A percentile compares a stretch with the other conserved stretches of the same genome.
phyloP scores from a whole-genome alignment of 2,329 filamentous ascomycete genomes.

The Epichloe typhina region DNA sequence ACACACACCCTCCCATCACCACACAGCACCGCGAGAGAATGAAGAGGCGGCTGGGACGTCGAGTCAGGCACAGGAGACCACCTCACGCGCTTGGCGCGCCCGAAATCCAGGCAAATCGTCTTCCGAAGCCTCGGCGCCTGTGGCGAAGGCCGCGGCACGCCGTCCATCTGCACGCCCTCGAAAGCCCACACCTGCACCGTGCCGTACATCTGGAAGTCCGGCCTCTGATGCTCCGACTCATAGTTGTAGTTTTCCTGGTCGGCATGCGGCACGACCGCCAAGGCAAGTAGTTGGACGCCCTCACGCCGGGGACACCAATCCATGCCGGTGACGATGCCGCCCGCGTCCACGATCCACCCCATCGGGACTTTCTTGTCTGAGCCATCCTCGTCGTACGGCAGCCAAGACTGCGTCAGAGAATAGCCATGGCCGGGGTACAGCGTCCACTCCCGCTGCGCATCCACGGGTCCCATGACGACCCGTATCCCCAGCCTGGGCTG shows the following conservation, averaged over 20 bases:
- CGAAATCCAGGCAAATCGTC: constrained; percentile 36
- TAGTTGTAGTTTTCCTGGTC: constrained; percentile 33
- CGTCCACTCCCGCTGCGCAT: constrained; percentile 17
- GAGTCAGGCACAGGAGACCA: constrained; percentile 22
- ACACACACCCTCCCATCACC: constrained; percentile 38
- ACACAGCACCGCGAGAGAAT: constrained; percentile 35
- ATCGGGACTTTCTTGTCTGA: constrained; percentile 13
- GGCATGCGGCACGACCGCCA: constrained; percentile 35
- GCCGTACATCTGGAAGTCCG: constrained; percentile 29
- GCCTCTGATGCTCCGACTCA: constrained; percentile 22
- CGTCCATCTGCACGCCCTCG: constrained; percentile 16
- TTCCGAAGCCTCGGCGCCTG: constrained; percentile 25
- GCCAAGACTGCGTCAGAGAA: constrained; percentile 15
- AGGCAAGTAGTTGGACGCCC: constrained; percentile 34
- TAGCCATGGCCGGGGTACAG: constrained; percentile 16
- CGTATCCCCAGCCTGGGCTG: constrained; percentile 16
- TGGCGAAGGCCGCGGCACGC: constrained; percentile 21
- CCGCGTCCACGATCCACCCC: constrained; percentile 42
- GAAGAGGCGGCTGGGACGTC: constrained; percentile 30
- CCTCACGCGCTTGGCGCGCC: constrained; percentile 34
- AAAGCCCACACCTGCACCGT: constrained; percentile 41
- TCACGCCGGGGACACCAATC: constrained; percentile 34
- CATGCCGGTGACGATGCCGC: constrained; percentile 38
- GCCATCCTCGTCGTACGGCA: constrained; percentile 17
- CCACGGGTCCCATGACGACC: constrained; percentile 20